These are phyloP conservation scores for Calonectria fujianensis DNA, from an alignment of 2,329 filamentous ascomycete species.

Conservation along the genomic window DNA sequence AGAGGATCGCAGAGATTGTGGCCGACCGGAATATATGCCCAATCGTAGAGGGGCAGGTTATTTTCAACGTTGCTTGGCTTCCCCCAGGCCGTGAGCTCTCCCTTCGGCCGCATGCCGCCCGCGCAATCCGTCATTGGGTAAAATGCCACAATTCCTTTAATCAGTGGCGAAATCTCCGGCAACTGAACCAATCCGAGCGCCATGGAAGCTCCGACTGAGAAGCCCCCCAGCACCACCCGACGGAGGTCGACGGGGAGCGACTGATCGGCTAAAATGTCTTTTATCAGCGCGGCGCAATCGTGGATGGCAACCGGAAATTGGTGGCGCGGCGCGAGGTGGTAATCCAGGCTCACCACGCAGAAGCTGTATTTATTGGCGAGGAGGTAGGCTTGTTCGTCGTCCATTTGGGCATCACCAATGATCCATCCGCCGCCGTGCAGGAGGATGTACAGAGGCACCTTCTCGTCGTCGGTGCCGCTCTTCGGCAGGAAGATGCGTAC, in stretches of 20 bases:
- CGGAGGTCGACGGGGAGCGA: background rate
- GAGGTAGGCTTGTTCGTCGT: constrained; percentile 23
- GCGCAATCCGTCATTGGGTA: constrained; percentile 3
- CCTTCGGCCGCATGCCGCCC: constrained; percentile 7
- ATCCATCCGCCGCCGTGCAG: constrained; percentile 23
- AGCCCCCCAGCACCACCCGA: background rate
- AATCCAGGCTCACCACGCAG: constrained; percentile 10
- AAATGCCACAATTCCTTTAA: constrained; percentile 6
- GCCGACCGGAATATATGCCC: constrained; percentile 11
- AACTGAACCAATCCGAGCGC: constrained; percentile 1
- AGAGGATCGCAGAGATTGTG: background rate
- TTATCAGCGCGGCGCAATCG: constrained; percentile 12
- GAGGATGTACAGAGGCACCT: background rate
- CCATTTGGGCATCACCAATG: constrained; percentile 10
- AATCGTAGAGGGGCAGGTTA: constrained; percentile 8
- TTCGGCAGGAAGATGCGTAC: constrained; percentile 20
- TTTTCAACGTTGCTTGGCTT: background rate
- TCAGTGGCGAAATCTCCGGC: background rate
- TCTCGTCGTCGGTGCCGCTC: constrained; percentile 6
- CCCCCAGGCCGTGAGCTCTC: constrained; percentile 8
- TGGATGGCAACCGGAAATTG: constrained; percentile 15
- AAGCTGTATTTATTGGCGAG: constrained; percentile 27
- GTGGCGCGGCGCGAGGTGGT: constrained; percentile 2
- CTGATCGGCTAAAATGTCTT: constrained; percentile 5
- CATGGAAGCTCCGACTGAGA: constrained; percentile 6